Conservation (phyloP, 2,329 filamentous ascomycete genomes). For the Talaromyces pinophilus region DNA sequence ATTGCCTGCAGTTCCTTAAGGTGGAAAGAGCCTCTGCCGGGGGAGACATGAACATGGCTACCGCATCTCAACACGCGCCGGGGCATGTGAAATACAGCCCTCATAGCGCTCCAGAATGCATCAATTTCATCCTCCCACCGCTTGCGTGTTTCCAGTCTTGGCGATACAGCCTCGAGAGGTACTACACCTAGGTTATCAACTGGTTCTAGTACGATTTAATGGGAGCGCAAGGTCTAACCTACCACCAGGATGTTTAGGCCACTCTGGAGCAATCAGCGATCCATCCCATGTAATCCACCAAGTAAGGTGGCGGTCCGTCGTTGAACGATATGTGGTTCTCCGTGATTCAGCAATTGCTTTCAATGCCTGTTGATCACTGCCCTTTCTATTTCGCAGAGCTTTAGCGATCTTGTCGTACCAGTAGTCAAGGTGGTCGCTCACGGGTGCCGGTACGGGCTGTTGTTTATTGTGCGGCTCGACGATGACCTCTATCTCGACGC, state of each 20-base stretch:
- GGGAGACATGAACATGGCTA: neutral
- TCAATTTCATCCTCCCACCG: neutral
- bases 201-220: neutral
- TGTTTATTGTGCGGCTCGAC: neutral
- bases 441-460: neutral
- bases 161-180: neutral
- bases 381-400: neutral
- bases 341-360: neutral
- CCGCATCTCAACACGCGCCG: neutral
- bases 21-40: neutral
- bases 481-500: neutral
- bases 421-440: neutral
- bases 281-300: neutral
- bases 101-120: neutral
- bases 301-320: neutral
- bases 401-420: neutral
- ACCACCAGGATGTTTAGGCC: neutral
- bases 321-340: neutral
- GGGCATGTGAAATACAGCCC: neutral
- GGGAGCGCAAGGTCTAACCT: neutral
- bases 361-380: neutral
- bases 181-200: neutral
- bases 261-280: neutral
- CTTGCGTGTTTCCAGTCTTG: neutral
- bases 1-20: neutral